These are phyloP conservation scores for Plantago major DNA, from an alignment of 257 asterid genomes.

Conservation along the genomic window DNA sequence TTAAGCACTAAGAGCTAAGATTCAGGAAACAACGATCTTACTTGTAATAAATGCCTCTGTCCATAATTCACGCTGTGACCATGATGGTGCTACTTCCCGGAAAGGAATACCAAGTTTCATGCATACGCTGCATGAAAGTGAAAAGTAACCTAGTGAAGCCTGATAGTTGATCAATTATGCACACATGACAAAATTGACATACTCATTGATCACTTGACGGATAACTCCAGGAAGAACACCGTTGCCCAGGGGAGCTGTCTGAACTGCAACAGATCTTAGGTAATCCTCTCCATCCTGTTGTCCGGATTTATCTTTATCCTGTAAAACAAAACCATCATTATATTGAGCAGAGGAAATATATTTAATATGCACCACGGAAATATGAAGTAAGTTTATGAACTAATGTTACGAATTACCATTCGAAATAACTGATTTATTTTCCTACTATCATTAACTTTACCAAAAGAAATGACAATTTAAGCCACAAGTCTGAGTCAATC, in stretches of 20 bases:
- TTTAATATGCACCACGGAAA: too few relatives aligned
- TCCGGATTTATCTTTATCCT: constrained; percentile 36
- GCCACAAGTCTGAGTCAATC: neutral
- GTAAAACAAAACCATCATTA: constrained; percentile 12
- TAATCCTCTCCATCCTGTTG: constrained; percentile 28
- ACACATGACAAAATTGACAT: constrained; percentile 20
- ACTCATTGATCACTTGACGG: constrained; percentile 83
- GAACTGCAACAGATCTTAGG: constrained; percentile 47
- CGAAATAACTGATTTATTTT: too few relatives aligned
- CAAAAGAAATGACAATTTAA: neutral
- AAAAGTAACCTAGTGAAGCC: constrained; percentile 12
- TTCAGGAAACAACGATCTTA: constrained; percentile 27
- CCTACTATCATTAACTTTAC: too few relatives aligned
- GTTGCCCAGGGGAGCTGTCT: constrained; percentile 68
- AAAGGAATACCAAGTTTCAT: constrained; percentile 53
- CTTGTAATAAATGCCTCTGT: constrained; percentile 82
- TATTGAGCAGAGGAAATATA: too few relatives aligned
- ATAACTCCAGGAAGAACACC: constrained; percentile 93
- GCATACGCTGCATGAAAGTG: constrained; percentile 55
- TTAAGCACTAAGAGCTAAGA: neutral
- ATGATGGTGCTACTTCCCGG: constrained; percentile 84
- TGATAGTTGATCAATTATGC: neutral
- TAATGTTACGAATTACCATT: too few relatives aligned
- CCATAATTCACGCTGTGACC: constrained; percentile 74
- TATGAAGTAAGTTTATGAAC: too few relatives aligned